Conservation (phyloP, 2,329 filamentous ascomycete genomes). For the Monosporascus sp. region DNA sequence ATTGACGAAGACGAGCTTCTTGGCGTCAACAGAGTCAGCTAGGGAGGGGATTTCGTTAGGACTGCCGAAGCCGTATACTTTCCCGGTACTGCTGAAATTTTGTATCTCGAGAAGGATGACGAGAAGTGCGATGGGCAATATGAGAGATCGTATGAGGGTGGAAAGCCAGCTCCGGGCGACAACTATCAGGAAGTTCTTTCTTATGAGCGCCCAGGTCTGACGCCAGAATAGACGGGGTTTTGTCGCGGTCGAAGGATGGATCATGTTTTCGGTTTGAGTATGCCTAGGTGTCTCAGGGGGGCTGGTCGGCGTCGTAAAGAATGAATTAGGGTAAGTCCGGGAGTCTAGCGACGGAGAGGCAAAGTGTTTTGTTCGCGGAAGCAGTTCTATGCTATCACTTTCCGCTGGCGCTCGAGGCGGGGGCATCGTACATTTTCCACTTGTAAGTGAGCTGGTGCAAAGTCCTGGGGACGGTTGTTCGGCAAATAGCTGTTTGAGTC, state of each 20-base stretch:
- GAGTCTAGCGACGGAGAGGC: too few species aligned
- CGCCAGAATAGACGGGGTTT: slow-evolving; percentile 9
- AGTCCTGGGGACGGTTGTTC: too few species aligned
- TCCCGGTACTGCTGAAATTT: slow-evolving; percentile 14
- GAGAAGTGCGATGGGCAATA: slow-evolving; percentile 18
- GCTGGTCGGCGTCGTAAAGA: too few species aligned
- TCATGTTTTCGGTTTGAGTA: background rate
- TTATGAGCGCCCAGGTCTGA: slow-evolving; percentile 20
- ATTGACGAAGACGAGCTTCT: slow-evolving; percentile 18
- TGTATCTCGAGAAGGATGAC: slow-evolving; percentile 21
- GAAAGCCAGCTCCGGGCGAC: slow-evolving; percentile 18
- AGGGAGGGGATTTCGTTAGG: slow-evolving; percentile 12
- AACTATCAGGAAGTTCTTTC: slow-evolving; percentile 20
- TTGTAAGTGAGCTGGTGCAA: too few species aligned
- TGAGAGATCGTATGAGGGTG: slow-evolving; percentile 18
- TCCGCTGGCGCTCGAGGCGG: too few species aligned
- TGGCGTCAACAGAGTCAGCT: slow-evolving; percentile 14
- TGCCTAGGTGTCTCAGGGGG: too few species aligned
- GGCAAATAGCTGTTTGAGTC: too few species aligned
- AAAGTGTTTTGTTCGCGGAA: too few species aligned
- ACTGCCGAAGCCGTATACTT: slow-evolving; percentile 15
- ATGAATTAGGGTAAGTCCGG: too few species aligned
- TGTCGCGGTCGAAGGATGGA: slow-evolving; percentile 6
- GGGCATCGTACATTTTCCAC: too few species aligned
- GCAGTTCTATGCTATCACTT: too few species aligned